These are phyloP conservation scores for Hemisphaericaspora subhashii DNA, from an alignment of 1,139 yeast species.

Conservation along the genomic window DNA sequence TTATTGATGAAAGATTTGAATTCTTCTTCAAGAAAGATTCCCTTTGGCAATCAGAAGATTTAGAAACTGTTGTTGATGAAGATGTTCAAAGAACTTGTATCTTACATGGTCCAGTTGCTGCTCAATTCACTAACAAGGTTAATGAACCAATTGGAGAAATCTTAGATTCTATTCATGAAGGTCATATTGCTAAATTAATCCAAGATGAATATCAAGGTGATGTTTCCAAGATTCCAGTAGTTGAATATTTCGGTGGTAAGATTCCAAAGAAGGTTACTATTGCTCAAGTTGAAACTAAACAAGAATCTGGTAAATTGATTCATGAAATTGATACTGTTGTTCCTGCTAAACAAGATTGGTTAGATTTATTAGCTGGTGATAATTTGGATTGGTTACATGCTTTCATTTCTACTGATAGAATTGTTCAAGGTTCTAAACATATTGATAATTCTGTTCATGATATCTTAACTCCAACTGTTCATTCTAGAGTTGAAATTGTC, in stretches of 20 bases:
- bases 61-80: constrained; percentile 92
- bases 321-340: constrained; percentile 46
- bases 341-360: constrained; percentile 65
- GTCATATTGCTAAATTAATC: constrained; percentile 73
- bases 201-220: constrained; percentile 73
- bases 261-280: constrained; percentile 41
- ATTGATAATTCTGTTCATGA: constrained; percentile 76
- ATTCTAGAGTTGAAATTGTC: constrained; percentile 64
- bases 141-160: constrained; percentile 92
- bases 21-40: constrained; percentile 98
- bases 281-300: constrained; percentile 38
- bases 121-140: constrained; percentile 81
- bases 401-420: constrained; percentile 71
- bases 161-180: constrained; percentile 84
- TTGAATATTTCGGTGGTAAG: constrained; percentile 84
- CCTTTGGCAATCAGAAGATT: constrained; percentile 97
- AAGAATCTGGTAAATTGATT: constrained; percentile 30
- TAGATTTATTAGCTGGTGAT: constrained; percentile 76
- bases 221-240: constrained; percentile 71
- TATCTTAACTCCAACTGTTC: constrained; percentile 73
- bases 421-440: constrained; percentile 84
- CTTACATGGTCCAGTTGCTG: constrained; percentile 98
- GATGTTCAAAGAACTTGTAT: constrained; percentile 99
- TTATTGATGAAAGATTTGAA: constrained; percentile 90
- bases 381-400: constrained; percentile 90